Evolutionary conservation across 257 asterid species (phyloP), one percentile per base, ranked within the genome.

Genomic region (Lavandula angustifolia): DNA sequence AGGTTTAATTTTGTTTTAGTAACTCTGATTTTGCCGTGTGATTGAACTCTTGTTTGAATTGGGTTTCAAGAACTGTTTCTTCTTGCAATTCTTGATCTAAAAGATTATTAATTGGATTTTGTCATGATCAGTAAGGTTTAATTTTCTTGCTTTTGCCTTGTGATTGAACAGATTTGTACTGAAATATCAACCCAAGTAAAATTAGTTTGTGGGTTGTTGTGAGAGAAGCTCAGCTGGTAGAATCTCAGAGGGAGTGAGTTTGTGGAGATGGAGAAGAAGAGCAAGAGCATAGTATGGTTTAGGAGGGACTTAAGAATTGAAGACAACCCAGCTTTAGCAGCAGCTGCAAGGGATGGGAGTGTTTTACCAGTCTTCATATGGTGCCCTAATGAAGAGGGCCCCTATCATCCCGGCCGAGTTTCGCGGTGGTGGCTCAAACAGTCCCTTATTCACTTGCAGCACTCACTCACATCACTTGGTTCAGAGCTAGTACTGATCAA

Each of bases 401-500:
- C 79, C 3, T 92, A 78, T 72, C 75, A 84, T 14, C 95, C 99
- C 0, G 99, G 99, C 27, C 82, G 99, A 48, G 99, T 86, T 68
- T 92, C 99, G 1, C 73, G 99, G 56, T 92, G 99, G 99, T 92
- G 97, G 97, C 72, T 92, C 60, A 92, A 92, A 76, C 94, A 87
- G 34, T 92, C 99, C 43, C 89, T 92, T 13, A 64, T 80, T 14
- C 90, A 89, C 47, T 72, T 92, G 74, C 85, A 82, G 69, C 88
- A 79, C 38, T 87, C 97, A 0, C 69, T 92, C 76, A 84, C 60
- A 73, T 82, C 96, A 60, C 95, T 92, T 55, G 99, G 99, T 44
- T 94, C 91, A 34, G 89, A 85, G 35, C 43, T 92, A 71, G 64
- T 80, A 11, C 50, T 89, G 13, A 92, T 92, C 79, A 84, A 77